Percentiles rank a stretch among this genome's conserved stretches.
These are phyloP conservation scores for Pestalotiopsis sp. DNA, from an alignment of 2,329 filamentous ascomycete genomes.

Conservation along the genomic window DNA sequence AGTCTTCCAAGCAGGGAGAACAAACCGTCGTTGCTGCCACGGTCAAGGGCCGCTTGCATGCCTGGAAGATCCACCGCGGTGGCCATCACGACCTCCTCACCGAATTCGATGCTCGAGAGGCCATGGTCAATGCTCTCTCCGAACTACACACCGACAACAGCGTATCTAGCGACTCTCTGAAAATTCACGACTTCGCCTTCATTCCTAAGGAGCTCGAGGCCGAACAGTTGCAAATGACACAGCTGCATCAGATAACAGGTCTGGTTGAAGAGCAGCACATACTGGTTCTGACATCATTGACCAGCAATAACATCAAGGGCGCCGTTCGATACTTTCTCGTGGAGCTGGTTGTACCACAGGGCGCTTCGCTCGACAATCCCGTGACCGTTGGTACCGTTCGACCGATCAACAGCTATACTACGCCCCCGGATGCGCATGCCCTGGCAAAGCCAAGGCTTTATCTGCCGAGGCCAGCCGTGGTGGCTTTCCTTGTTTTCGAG, in stretches of 20 bases:
- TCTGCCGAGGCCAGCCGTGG: slow-evolving; percentile 76
- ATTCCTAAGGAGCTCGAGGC: slow-evolving; percentile 55
- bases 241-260: slow-evolving; percentile 52
- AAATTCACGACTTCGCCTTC: slow-evolving; percentile 80
- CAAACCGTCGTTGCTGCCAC: slow-evolving; percentile 82
- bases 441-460: slow-evolving; percentile 66
- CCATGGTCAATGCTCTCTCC: slow-evolving; percentile 65
- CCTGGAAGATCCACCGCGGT: slow-evolving; percentile 88
- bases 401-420: slow-evolving; percentile 66
- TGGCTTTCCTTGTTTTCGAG: slow-evolving; percentile 81
- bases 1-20: slow-evolving; percentile 75
- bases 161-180: slow-evolving; percentile 62
- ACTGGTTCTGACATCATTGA: slow-evolving; percentile 62
- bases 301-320: slow-evolving; percentile 50
- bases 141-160: slow-evolving; percentile 52
- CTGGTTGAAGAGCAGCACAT: slow-evolving; percentile 60
- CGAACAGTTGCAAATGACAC: slow-evolving; percentile 53
- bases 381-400: slow-evolving; percentile 67
- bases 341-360: slow-evolving; percentile 66
- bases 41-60: slow-evolving; percentile 74
- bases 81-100: slow-evolving; percentile 77
- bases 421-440: slow-evolving; percentile 47
- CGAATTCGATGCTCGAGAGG: slow-evolving; percentile 70
- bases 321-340: slow-evolving; percentile 72
- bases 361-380: slow-evolving; percentile 33